Base-by-base conservation (phyloP, 495 filamentous ascomycete genomes). In the Penicillium salamii region DNA sequence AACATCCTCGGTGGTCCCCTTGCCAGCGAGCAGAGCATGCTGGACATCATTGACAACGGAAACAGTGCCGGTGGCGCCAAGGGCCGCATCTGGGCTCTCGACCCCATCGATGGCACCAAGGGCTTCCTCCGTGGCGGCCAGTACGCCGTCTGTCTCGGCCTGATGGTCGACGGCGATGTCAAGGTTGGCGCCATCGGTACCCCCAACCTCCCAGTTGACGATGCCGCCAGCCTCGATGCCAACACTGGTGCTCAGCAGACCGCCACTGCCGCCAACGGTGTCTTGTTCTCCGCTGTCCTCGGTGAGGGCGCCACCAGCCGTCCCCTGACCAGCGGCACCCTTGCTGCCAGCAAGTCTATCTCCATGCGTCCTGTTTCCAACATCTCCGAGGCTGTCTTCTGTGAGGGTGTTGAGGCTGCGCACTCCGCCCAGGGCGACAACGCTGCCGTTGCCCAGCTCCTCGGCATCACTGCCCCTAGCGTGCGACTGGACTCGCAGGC, bases 81-180 rank as follows among this genome's bases (percentile, higher is more conserved):
- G 56, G 93, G 93, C 20, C 78, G 93, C 50, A 90, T 97, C 68
- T 99, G 93, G 93, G 89, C 93, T 15, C 77, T 99, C 39, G 93
- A 99, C 70, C 93, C 93, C 31, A 95, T 99, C 50, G 93, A 99
- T 67, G 93, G 93, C 37, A 99, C 93, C 46, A 93, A 95, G 68
- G 93, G 93, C 20, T 99, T 99, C 71, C 76, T 99, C 42, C 79
- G 93, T 40, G 95, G 95, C n/a, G 93, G 90, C 14, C 93, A 99
- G 71, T 99, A 99, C 63, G 93, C 93, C 18, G 89, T 99, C 23
- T 96, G 91, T 66, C 79, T 99, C 1, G 93, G 80, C 26, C 70
- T 99, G 59, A 87, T 99, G 58, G 88, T 90, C 23, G 90, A 97
- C 54, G 93, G 92, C n/a, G 84, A 95, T 40, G 90, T 96, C 52